Conservation (phyloP, 2,329 filamentous ascomycete genomes). For the Cylindrodendrum hubeiense region DNA sequence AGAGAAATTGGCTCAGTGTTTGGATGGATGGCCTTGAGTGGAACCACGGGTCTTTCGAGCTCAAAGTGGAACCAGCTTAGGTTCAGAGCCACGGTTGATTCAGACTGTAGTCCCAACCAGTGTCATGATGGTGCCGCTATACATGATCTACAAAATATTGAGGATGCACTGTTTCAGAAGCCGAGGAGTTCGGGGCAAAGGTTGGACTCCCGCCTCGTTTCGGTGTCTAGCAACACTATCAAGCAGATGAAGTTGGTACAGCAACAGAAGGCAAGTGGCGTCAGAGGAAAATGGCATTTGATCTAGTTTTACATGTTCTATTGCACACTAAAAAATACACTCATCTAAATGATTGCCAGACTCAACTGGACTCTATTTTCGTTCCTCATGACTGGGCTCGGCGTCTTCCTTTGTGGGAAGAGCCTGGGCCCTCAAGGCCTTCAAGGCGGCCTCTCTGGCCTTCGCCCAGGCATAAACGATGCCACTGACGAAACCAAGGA, state of each 20-base stretch:
- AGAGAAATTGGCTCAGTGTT: background rate
- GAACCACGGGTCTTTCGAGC: background rate
- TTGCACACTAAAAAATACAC: background rate
- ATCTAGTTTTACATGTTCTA: background rate
- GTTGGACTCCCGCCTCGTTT: no score
- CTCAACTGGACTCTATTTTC: background rate
- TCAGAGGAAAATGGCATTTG: background rate
- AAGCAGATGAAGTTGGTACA: no score
- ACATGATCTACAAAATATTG: no score
- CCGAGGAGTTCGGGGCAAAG: no score
- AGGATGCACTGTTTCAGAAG: no score
- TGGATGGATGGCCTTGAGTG: background rate
- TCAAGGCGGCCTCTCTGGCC: background rate
- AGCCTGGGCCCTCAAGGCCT: background rate
- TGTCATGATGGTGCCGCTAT: background rate
- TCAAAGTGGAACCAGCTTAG: background rate
- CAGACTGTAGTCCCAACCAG: no score
- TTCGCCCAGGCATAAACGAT: constrained; percentile 78
- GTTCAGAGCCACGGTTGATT: background rate
- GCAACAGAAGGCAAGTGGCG: no score
- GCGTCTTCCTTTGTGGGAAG: background rate
- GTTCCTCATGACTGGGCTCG: background rate
- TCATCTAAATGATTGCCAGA: background rate
- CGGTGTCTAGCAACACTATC: no score
- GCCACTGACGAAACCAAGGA: constrained; percentile 90